Conservation (phyloP, 345 rosid genomes). For the Sonneratia alba region DNA sequence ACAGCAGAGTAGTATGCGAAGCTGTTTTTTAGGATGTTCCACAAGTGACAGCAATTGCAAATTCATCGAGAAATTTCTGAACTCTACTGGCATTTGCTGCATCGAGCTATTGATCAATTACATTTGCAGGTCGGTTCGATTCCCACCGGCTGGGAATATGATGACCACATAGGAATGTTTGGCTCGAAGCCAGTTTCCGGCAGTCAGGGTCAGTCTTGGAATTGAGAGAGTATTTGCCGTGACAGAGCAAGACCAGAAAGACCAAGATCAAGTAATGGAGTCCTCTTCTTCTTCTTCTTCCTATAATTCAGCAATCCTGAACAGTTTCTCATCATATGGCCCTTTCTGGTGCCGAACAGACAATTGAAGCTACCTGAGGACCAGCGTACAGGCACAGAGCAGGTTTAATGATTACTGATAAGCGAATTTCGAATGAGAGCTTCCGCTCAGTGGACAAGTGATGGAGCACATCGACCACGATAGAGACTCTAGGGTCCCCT, state of each 20-base stretch:
- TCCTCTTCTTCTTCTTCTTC: background rate
- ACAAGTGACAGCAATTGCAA: slow-evolving; percentile 36
- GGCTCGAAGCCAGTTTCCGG: slow-evolving; percentile 80
- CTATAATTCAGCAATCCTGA: background rate
- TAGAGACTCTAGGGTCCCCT: slow-evolving; percentile 37
- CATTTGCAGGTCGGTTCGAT: slow-evolving; percentile 76
- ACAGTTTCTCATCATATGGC: background rate
- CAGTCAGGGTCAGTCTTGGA: slow-evolving; percentile 90
- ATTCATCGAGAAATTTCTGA: background rate
- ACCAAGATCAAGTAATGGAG: slow-evolving; percentile 34
- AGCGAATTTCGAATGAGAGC: slow-evolving; percentile 57
- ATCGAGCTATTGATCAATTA: background rate
- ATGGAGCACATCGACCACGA: slow-evolving; percentile 49
- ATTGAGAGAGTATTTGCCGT: slow-evolving; percentile 82
- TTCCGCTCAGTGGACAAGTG: slow-evolving; percentile 43
- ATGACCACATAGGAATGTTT: slow-evolving; percentile 83
- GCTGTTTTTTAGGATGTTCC: slow-evolving; percentile 73
- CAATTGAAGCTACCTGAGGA: slow-evolving; percentile 50
- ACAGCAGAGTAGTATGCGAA: slow-evolving; percentile 88
- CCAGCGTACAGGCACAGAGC: slow-evolving; percentile 43
- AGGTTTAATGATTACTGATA: slow-evolving; percentile 57
- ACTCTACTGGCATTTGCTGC: background rate
- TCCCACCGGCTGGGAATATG: slow-evolving; percentile 92
- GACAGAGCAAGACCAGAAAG: slow-evolving; percentile 63
- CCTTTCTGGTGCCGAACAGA: slow-evolving; percentile 24